Evolutionary conservation across 2,329 filamentous ascomycete genomes (phyloP), one percentile per base, ranked within the genome.

Genomic region (Sporothrix protearum): DNA sequence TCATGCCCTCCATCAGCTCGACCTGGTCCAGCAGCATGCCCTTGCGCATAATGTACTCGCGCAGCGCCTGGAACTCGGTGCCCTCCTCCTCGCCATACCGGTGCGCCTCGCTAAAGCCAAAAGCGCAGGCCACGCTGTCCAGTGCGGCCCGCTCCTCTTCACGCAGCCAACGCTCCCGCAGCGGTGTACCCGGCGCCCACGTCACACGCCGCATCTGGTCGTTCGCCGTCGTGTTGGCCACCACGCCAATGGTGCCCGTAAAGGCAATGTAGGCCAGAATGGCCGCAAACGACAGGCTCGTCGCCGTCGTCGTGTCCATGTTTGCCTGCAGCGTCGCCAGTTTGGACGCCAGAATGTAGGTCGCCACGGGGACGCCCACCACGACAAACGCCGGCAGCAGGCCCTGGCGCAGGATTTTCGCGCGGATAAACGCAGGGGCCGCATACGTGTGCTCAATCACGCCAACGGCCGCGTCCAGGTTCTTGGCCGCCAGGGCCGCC

Each of bases 181-280:
- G 82, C 28, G 92, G 91, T 45, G 93, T 91, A 12, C 96, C 96
- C 0, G 89, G 88, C 9, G 91, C 86, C 96, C 96, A 99, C 1
- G 93, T 94, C 5, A 98, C 93, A 25, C 96, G 89, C 77, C 91
- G 90, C 92, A 97, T 97, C 81, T 98, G 94, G 79, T 98, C 94
- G 80, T 97, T 97, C 73, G 91, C 86, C 45, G 95, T 97, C 33
- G 93, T 90, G 72, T 96, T 84, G 9, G 95, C 93, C 49, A 98
- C 88, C 55, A 96, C 82, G 2, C 95, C 96, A 69, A 98, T 87
- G 10, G 91, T 93, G 3, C 88, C 90, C 4, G 94, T 94, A 74
- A 93, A 92, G 25, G 89, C 87, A 55, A 96, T 85, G 79, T 98
- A 99, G 7, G 93, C 92, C 73, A 95, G 82, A 67, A 96, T 91